phyloP scores from a whole-genome alignment of 2,329 filamentous ascomycete genomes.

The Microdochium trichocladiopsis region DNA sequence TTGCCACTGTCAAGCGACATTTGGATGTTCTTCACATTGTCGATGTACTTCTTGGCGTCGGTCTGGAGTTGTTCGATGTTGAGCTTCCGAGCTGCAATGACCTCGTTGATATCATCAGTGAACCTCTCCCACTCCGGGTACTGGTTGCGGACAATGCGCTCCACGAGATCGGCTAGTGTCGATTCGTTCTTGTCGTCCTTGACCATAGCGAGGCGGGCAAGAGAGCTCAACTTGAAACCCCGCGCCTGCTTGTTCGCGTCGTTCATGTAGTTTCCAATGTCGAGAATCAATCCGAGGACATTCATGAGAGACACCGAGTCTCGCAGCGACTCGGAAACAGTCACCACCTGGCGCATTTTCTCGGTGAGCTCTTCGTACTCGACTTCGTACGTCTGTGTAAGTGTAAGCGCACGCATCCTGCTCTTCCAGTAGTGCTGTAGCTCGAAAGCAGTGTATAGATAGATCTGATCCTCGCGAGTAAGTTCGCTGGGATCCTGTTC shows the following conservation, averaged over 20 bases:
- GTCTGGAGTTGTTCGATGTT: slow-evolving; percentile 87
- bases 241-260: slow-evolving; percentile 97
- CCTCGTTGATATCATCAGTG: slow-evolving; percentile 72
- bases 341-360: slow-evolving; percentile 80
- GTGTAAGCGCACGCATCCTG: slow-evolving; percentile 80
- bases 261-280: slow-evolving; percentile 99
- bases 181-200: slow-evolving; percentile 99
- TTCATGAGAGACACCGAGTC: slow-evolving; percentile 94
- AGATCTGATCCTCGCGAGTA: slow-evolving; percentile 92
- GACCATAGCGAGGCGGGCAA: slow-evolving; percentile 90
- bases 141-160: slow-evolving; percentile 92
- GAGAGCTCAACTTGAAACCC: slow-evolving; percentile 94
- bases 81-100: slow-evolving; percentile 76
- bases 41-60: slow-evolving; percentile 87
- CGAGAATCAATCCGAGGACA: slow-evolving; percentile 88
- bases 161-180: slow-evolving; percentile 89
- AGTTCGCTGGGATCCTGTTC: slow-evolving; percentile 85
- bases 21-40: slow-evolving; percentile 92
- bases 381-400: slow-evolving; percentile 75
- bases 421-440: slow-evolving; percentile 98
- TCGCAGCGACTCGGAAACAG: slow-evolving; percentile 79
- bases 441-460: slow-evolving; percentile 86
- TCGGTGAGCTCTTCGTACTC: slow-evolving; percentile 89
- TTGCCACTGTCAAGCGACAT: slow-evolving; percentile 88
- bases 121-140: slow-evolving; percentile 95